Base-by-base conservation (phyloP, 2,329 filamentous ascomycete species). In the Aureobasidium sp. region DNA sequence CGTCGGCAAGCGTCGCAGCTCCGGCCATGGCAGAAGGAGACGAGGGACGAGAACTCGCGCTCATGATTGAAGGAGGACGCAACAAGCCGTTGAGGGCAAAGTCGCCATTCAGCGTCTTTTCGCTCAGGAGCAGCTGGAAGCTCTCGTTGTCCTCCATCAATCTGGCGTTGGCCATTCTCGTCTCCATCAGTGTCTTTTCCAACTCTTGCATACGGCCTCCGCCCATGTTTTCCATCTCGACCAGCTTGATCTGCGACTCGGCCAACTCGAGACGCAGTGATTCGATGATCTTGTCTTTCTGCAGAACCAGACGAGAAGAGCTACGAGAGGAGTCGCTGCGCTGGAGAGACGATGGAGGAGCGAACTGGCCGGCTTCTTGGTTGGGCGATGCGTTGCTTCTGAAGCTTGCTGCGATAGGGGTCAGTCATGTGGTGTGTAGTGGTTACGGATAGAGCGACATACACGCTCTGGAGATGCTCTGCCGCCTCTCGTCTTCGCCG, bases 81-180 rank as follows among this genome's bases (percentile, higher is more conserved):
- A 89, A 84, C 73, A 95, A 90, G 69, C 93, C 88, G 67, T 82
- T 88, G 70, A 88, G 90, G 69, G 83, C 82, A 71, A 96, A 93
- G 70, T 97, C 93, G 31, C 94, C 94, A 70, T 95, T 96, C 61
- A 99, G 82, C 1, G 94, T 97, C 79, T 91, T 93, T 74, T 97
- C 92, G 70, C 91, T 90, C 25, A 99, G 84, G 19, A 99, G 84
- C 38, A 97, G 82, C 74, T 97, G 93, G 75, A 96, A 99, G 75
- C 91, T 95, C 75, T 99, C 94, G 69, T 97, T 97, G 74, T 99
- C 94, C 75, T 99, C 94, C 89, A 96, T 94, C 64, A 99, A 79
- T 47, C 92, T 85, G 61, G 94, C 94, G 71, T 97, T 99, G 66
- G 91, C 88, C 88, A 97, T 94, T 68, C 92, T 90, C 40, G 90